Base-by-base conservation (phyloP, 352 stramenopile species). In the Pythium periplocum region DNA sequence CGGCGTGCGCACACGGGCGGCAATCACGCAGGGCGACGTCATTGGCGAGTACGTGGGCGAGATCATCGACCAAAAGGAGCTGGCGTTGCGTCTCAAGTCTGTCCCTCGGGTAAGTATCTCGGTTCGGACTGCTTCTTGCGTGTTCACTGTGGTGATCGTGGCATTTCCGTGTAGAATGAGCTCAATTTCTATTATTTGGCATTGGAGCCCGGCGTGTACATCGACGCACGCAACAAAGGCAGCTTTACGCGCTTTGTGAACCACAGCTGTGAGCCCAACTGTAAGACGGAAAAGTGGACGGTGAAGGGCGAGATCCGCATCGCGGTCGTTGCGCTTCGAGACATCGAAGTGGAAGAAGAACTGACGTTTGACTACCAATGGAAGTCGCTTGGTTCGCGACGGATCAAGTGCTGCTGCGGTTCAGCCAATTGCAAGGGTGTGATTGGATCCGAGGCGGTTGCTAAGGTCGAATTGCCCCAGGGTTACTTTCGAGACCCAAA, bases 351-450 rank as follows among this genome's bases (percentile, higher is more conserved):
- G 3, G 80, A 82, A 4, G 90, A 98, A 68, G 96, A 98, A 59
- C 69, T 98, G 33, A 96, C 81, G 42, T 98, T 98, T 57, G 95
- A 98, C 66, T 98, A 98, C 61, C 96, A 98, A 68, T 98, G 88
- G 88, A 90, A 95, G 55, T 71, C 83, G 7, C 73, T 95, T 5
- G 84, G 84, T 4, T 90, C 82, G 1, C 73, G 78, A 41, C 79
- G 86, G 52, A 91, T 94, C 50, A 90, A 73, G 61, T 93, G 84
- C 49, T 83, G 66, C 55, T 94, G 84, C 37, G 81, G 73, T 2
- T 62, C 79, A 7, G 48, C 61, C 1, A 87, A 62, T 31, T 94
- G 84, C 56, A 91, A 90, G 47, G 84, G 84, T 1, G 71, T 90
- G 5, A 94, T 94, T 52, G 84, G 84, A 4, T 71, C 66, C 0